Evolutionary conservation across 2,329 filamentous ascomycete species (phyloP).

Genomic region (Aspergillus versicolor): DNA sequence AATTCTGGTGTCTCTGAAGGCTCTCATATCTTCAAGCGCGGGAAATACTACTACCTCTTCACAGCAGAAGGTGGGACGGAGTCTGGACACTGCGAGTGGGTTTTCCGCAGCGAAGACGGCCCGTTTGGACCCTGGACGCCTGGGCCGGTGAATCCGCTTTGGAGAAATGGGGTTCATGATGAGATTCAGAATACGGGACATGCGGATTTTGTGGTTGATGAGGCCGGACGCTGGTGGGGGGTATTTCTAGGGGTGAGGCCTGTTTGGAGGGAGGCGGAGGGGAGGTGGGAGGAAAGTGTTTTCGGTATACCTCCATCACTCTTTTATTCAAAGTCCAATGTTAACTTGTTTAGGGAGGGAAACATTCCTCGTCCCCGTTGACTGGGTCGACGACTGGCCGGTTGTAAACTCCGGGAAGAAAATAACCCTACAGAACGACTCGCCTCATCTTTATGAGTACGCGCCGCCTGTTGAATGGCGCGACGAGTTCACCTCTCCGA

Average conservation of each 20-base stretch:
- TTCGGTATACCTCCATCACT: constrained; percentile 32
- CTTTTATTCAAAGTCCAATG: too few relatives aligned
- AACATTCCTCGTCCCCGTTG: constrained; percentile 51
- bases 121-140: constrained; percentile 63
- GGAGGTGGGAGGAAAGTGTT: constrained; percentile 41
- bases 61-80: constrained; percentile 58
- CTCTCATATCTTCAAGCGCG: constrained; percentile 55
- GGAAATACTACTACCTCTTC: constrained; percentile 55
- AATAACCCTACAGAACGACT: constrained; percentile 35
- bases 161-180: constrained; percentile 51
- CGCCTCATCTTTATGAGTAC: constrained; percentile 23
- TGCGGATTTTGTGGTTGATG: constrained; percentile 50
- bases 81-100: constrained; percentile 61
- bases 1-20: constrained; percentile 50
- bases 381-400: constrained; percentile 55
- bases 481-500: constrained; percentile 34
- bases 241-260: constrained; percentile 50
- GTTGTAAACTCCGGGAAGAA: constrained; percentile 50
- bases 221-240: constrained; percentile 48
- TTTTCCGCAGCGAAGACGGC: constrained; percentile 52
- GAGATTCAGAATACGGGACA: constrained; percentile 54
- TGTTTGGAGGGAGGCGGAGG: constrained; percentile 21
- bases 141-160: constrained; percentile 58
- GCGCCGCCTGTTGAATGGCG: constrained; percentile 24
- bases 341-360: too few relatives aligned